Percentiles rank a stretch among this genome's conserved stretches.
Evolutionary conservation across 163 green algal species (phyloP).

Genomic region (Scenedesmus sp.): DNA sequence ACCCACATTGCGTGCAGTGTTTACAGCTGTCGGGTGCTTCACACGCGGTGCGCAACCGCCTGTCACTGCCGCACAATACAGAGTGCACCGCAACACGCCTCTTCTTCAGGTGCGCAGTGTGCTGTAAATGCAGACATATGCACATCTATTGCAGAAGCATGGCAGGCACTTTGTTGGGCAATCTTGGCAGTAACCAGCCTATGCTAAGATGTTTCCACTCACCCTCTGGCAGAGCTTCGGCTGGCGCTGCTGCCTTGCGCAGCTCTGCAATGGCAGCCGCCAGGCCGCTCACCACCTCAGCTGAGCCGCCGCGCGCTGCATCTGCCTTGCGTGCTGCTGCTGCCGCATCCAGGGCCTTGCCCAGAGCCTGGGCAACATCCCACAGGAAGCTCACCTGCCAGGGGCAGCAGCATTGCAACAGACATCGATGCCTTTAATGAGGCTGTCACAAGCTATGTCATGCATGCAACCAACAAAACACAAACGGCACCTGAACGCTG

Average conservation of each 20-base stretch:
- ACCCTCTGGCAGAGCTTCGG: constrained; percentile 38
- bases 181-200: not conserved
- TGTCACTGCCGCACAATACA: no score
- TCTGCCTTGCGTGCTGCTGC: constrained; percentile 27
- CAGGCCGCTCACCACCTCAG: constrained; percentile 36
- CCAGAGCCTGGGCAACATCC: constrained; percentile 58
- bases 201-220: not conserved
- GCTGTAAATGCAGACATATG: no score
- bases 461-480: no score
- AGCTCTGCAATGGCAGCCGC: constrained; percentile 39
- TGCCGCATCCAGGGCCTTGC: constrained; percentile 48
- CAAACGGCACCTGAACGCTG: no score
- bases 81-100: no score
- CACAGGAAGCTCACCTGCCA: constrained; percentile 62
- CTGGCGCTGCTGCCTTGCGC: constrained; percentile 39
- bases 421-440: not conserved
- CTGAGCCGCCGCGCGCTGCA: constrained; percentile 22
- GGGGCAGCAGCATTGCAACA: not conserved
- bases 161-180: not conserved
- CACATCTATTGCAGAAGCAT: no score
- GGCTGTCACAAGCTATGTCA: no score
- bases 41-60: no score
- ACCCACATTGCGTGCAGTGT: no score
- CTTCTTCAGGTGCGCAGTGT: no score
- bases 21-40: no score